A percentile compares a stretch with the other conserved stretches of the same genome.
These are phyloP conservation scores for Aspergillus sclerotialis DNA, from an alignment of 2,329 filamentous ascomycete species.

Conservation along the genomic window DNA sequence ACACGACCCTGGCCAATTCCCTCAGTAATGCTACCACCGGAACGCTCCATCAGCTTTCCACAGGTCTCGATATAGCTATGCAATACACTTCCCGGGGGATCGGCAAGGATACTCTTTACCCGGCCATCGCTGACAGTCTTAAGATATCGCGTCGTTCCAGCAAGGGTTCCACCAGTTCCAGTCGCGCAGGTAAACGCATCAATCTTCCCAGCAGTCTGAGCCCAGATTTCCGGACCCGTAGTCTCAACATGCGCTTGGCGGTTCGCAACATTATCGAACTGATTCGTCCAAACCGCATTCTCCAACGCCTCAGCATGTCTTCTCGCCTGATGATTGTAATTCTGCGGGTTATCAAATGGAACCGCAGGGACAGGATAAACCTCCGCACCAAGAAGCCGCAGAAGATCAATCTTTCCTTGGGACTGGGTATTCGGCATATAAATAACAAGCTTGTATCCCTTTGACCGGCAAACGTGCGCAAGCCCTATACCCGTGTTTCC, in stretches of 20 bases:
- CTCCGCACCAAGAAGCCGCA: constrained; percentile 85
- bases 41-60: constrained; percentile 72
- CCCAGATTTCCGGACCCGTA: constrained; percentile 95
- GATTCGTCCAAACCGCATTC: constrained; percentile 96
- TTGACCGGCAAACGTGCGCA: constrained; percentile 87
- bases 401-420: constrained; percentile 91
- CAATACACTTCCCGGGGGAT: constrained; percentile 87
- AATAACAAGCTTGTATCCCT: constrained; percentile 91
- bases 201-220: constrained; percentile 75
- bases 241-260: constrained; percentile 92
- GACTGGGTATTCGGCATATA: constrained; percentile 99
- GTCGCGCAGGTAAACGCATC: constrained; percentile 96
- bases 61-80: constrained; percentile 86
- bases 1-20: constrained; percentile 94
- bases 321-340: constrained; percentile 95
- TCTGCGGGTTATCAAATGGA: constrained; percentile 86
- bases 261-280: constrained; percentile 97
- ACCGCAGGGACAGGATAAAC: constrained; percentile 95
- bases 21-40: constrained; percentile 87
- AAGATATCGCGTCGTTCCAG: constrained; percentile 78
- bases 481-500: constrained; percentile 98
- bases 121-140: constrained; percentile 72
- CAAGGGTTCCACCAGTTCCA: constrained; percentile 85
- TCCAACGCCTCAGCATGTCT: constrained; percentile 79
- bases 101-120: constrained; percentile 84